A percentile compares a stretch with the other conserved stretches of the same genome.
Conservation (phyloP, 257 asterid genomes). For the Gynochthodes officinalis region DNA sequence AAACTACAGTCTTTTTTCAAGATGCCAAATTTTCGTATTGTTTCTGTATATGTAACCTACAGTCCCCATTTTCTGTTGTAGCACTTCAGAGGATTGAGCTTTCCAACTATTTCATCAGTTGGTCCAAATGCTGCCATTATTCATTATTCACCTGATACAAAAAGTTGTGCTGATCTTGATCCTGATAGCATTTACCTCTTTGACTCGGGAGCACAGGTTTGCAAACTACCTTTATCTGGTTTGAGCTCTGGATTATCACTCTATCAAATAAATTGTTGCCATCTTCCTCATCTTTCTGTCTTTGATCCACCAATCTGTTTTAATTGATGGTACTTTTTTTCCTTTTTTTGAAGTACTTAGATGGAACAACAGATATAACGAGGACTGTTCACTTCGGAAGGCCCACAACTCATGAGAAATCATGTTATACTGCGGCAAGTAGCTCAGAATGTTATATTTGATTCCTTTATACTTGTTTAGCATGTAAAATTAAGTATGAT, state of each 20-base stretch:
- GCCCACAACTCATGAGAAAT: conserved; percentile 89
- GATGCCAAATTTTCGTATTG: not conserved
- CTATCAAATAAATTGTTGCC: not conserved
- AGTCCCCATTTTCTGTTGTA: conserved; percentile 25
- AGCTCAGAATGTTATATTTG: conserved; percentile 10
- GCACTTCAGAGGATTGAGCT: conserved; percentile 93
- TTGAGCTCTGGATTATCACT: not conserved
- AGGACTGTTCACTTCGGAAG: conserved; percentile 95
- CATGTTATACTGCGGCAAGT: conserved; percentile 93
- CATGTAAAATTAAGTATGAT: not conserved
- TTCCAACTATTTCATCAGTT: conserved; percentile 90
- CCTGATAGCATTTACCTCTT: conserved; percentile 74
- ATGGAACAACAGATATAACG: conserved; percentile 98
- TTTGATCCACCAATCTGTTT: conserved; percentile 23
- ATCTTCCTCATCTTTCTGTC: conserved; percentile 1
- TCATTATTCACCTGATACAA: conserved; percentile 71
- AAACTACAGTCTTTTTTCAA: not conserved
- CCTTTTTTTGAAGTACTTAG: conserved; percentile 68
- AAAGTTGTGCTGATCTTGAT: conserved; percentile 88
- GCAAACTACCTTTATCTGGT: conserved; percentile 5
- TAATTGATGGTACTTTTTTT: conserved; percentile 20
- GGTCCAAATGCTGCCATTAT: conserved; percentile 94
- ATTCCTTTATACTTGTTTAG: not conserved
- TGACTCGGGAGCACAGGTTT: conserved; percentile 99
- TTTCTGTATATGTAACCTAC: not conserved